Percentiles rank a stretch among this genome's conserved stretches.
phyloP scores from a whole-genome alignment of 2,329 filamentous ascomycete genomes.

The Neonectria magnoliae region DNA sequence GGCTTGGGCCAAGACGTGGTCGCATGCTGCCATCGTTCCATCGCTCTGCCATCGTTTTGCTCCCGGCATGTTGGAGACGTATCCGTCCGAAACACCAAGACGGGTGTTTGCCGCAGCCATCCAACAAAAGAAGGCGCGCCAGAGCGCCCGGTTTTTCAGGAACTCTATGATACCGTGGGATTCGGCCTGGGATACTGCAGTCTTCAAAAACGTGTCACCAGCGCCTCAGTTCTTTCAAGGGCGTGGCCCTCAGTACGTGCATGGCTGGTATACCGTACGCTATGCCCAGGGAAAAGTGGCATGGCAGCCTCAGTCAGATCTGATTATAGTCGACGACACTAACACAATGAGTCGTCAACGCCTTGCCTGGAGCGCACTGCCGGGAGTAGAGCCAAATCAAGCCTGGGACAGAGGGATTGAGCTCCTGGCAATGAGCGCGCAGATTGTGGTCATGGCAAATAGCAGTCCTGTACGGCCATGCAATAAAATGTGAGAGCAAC shows the following conservation, averaged over 20 bases:
- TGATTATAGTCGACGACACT: constrained; percentile 42
- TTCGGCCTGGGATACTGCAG: constrained; percentile 15
- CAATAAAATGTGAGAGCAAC: constrained; percentile 21
- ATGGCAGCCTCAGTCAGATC: constrained; percentile 37
- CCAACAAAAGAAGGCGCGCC: constrained; percentile 26
- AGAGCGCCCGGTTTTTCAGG: constrained; percentile 13
- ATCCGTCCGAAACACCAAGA: constrained; percentile 5
- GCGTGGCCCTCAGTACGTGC: not conserved
- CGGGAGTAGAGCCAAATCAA: constrained; percentile 21
- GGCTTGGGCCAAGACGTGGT: constrained; percentile 42
- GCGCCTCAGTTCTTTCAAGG: not conserved
- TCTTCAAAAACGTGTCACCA: not conserved
- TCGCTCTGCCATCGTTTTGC: constrained; percentile 41
- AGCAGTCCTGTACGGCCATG: not conserved
- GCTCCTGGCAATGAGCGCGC: constrained; percentile 9
- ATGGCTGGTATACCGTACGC: constrained; percentile 18
- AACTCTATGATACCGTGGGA: constrained; percentile 29
- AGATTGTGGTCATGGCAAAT: not conserved
- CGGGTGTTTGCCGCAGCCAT: constrained; percentile 29
- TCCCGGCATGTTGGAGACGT: constrained; percentile 39
- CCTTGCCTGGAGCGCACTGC: constrained; percentile 27
- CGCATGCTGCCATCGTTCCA: constrained; percentile 31
- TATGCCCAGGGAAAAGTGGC: constrained; percentile 41
- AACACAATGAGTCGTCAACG: constrained; percentile 28
- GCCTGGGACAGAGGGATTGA: constrained; percentile 3